Percentiles rank a stretch among this genome's conserved stretches.
These are phyloP conservation scores for Chalara sp. DNA, from an alignment of 2,329 filamentous ascomycete genomes.

Conservation along the genomic window DNA sequence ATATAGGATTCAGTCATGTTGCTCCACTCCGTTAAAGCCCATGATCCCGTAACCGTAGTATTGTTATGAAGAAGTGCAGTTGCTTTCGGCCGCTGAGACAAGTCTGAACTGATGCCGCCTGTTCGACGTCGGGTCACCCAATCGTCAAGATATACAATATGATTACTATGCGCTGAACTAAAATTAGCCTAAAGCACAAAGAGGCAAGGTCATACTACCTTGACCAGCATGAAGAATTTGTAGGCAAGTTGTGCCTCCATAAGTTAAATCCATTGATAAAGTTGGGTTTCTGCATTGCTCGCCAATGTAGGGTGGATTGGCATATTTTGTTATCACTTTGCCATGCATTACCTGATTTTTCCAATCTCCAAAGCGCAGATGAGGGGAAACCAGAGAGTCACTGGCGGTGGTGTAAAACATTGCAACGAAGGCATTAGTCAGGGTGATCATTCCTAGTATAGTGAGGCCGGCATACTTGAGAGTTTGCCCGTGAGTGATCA, in stretches of 20 bases:
- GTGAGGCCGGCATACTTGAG: conserved; percentile 58
- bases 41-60: conserved; percentile 61
- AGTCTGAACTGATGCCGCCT: conserved; percentile 30
- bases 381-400: conserved; percentile 67
- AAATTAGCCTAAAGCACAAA: too few species aligned
- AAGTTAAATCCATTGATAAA: conserved; percentile 29
- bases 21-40: conserved; percentile 52
- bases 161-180: background rate
- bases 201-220: conserved; percentile 33
- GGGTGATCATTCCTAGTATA: conserved; percentile 55
- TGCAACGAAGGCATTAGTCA: conserved; percentile 58
- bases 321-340: conserved; percentile 54
- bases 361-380: conserved; percentile 53
- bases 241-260: conserved; percentile 51
- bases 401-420: conserved; percentile 73
- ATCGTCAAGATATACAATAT: background rate
- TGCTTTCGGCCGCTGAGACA: conserved; percentile 47
- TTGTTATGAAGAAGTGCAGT: conserved; percentile 64
- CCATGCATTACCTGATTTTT: conserved; percentile 44
- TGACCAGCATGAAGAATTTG: conserved; percentile 64
- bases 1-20: conserved; percentile 46
- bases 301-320: conserved; percentile 50
- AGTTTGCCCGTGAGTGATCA: conserved; percentile 63
- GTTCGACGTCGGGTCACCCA: conserved; percentile 19
- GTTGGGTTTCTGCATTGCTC: conserved; percentile 57